These are phyloP conservation scores for Periglandula ipomoeae DNA, from an alignment of 2,329 filamentous ascomycete genomes.

Conservation along the genomic window DNA sequence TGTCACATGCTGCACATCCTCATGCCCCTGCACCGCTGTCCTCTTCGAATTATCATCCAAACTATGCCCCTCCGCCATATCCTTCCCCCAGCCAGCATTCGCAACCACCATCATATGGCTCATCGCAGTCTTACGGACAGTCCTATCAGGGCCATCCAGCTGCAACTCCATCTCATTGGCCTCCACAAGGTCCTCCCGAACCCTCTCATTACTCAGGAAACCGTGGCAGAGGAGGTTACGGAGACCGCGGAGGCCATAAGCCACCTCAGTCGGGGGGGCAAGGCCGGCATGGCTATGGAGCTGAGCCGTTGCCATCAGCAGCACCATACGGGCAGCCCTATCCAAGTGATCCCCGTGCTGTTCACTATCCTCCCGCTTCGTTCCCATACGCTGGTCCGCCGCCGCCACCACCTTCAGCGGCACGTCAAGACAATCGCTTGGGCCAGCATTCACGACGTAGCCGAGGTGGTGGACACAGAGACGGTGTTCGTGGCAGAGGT, in stretches of 20 bases:
- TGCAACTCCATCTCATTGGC: conserved; percentile 10
- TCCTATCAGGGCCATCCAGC: conserved; percentile 27
- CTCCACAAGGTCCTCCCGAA: conserved; percentile 22
- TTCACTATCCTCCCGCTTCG: conserved; percentile 23
- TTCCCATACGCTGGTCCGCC: conserved; percentile 32
- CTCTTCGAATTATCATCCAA: conserved; percentile 47
- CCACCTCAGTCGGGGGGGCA: conserved; percentile 19
- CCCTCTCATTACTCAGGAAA: conserved; percentile 27
- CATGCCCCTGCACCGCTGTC: conserved; percentile 40
- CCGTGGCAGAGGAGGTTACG: conserved; percentile 37
- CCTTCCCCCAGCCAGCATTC: conserved; percentile 27
- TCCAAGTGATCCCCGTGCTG: conserved; percentile 28
- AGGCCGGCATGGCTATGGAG: conserved; percentile 25
- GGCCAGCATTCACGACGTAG: conserved; percentile 25
- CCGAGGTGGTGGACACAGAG: conserved; percentile 25
- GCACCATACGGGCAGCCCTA: conserved; percentile 31
- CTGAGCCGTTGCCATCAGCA: conserved; percentile 22
- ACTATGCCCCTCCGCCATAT: conserved; percentile 49
- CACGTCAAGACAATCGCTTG: conserved; percentile 25
- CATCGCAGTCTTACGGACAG: conserved; percentile 27
- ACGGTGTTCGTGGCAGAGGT: conserved; percentile 33
- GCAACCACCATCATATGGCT: conserved; percentile 35
- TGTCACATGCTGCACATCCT: conserved; percentile 30
- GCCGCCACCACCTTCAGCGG: conserved; percentile 25
- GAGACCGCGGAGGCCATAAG: conserved; percentile 33